Evolutionary conservation across 305 asterid genomes (phyloP), one percentile per base, ranked within the genome.

Genomic region (Plantago rigida): DNA sequence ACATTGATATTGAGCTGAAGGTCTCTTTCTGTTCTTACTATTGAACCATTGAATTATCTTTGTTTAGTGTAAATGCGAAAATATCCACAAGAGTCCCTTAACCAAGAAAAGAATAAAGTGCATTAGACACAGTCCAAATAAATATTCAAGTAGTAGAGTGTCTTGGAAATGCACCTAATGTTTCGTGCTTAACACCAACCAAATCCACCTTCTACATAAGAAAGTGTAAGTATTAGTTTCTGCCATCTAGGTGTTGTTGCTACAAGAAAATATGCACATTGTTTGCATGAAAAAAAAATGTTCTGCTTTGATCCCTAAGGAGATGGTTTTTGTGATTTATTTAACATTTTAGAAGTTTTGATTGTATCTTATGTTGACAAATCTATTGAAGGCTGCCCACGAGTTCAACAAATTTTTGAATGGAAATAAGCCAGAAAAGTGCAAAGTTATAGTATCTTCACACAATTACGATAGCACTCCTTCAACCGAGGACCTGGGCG

Each of bases 1-100:
- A 92, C 79, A 81, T 92, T 66, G 99, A 92, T 69, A 85, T 92
- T 66, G 99, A 92, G 77, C 96, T 92, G 68, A 78, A 84, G 95
- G 99, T 92, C 65, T 58, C 54, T 48, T 75, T 65, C 34, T 50
- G 26, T 48, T 44, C 56, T 15, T 34, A 66, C 50, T 46, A 50
- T 59, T 31, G 39, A 31, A 36, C 44, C 10, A 36, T 36, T 5
- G 10, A 5, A 36, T 6, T 8, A 36, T 8, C 44, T 7, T 2
- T 36, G 44, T 47, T 57, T 15, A 8, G 15, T 41, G 13, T 24
- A 62, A 19, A 36, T 39, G 13, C 3, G 17, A 15, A 22, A 45
- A 56, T 24, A 28, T 42, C 15, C 55, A 2, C 2, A 19, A 29
- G 46, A n/a, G 73, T 58, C 55, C 28, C 31, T 3, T 26, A 13